Conservation (phyloP, 1,139 yeast species). For the Yamadazyma spencermartinsiae region DNA sequence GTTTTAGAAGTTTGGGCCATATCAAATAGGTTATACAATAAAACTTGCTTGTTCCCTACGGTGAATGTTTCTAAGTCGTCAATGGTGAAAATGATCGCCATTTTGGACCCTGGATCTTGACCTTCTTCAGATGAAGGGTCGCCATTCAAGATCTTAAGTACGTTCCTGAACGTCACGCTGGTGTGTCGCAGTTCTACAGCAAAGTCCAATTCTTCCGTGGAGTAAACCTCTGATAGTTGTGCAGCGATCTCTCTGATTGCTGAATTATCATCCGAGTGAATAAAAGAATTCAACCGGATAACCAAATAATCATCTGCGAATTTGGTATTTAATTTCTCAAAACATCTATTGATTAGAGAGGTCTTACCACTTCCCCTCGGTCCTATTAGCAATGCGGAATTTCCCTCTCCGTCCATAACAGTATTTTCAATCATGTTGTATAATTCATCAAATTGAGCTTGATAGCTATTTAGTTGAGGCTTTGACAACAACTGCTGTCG, state of each 20-base stretch:
- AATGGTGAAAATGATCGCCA: conserved; percentile 72
- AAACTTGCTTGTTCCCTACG: conserved; percentile 69
- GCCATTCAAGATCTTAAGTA: conserved; percentile 31
- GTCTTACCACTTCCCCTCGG: conserved; percentile 82
- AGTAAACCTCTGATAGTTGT: conserved; percentile 61
- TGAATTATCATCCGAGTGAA: conserved; percentile 71
- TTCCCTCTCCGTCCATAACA: conserved; percentile 70
- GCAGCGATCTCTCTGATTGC: conserved; percentile 87
- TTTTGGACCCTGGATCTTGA: conserved; percentile 16
- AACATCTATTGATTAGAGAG: conserved; percentile 56
- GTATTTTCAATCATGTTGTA: conserved; percentile 53
- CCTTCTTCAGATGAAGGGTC: conserved; percentile 3
- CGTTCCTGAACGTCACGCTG: conserved; percentile 41
- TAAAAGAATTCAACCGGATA: conserved; percentile 65
- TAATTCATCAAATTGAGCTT: conserved; percentile 11
- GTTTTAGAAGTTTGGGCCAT: conserved; percentile 71
- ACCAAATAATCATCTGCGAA: conserved; percentile 54
- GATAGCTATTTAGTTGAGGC: conserved; percentile 1
- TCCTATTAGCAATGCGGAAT: conserved; percentile 78
- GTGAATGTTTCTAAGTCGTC: conserved; percentile 87
- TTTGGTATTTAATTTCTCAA: conserved; percentile 42
- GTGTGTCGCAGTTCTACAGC: conserved; percentile 46
- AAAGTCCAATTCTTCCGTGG: conserved; percentile 21
- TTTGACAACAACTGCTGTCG: conserved; percentile 1
- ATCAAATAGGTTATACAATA: conserved; percentile 85